phyloP scores from a whole-genome alignment of 345 rosid genomes.

The Euphorbia lathyris region DNA sequence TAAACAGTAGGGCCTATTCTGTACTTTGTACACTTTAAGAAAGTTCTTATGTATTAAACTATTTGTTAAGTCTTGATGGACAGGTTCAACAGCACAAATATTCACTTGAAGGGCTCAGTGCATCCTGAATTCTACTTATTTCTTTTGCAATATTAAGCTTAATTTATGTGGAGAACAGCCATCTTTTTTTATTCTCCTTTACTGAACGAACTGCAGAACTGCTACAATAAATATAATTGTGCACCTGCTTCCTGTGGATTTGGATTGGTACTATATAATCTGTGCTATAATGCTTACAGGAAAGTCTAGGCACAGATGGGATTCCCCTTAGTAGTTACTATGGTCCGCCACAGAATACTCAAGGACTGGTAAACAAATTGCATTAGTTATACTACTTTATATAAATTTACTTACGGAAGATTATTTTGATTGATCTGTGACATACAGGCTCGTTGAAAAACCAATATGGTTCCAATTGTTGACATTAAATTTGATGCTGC shows the following conservation, averaged over 20 bases:
- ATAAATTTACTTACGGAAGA: neutral
- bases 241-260: constrained; percentile 2
- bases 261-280: neutral
- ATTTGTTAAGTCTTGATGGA: no score
- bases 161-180: neutral
- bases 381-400: neutral
- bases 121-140: neutral
- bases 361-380: constrained; percentile 44
- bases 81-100: no score
- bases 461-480: neutral
- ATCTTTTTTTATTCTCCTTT: neutral
- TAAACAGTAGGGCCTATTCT: no score
- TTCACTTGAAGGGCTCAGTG: no score
- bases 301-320: constrained; percentile 47
- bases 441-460: neutral
- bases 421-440: neutral
- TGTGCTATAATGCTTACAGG: constrained; percentile 29
- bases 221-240: neutral
- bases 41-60: neutral
- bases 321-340: constrained; percentile 48
- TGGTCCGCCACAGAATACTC: constrained; percentile 47
- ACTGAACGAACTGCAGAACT: neutral
- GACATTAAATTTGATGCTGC: constrained; percentile 19
- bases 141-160: neutral
- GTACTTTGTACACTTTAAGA: no score